Base-by-base conservation (phyloP, 768 basidiomycete species). In the Pholiota conissans region DNA sequence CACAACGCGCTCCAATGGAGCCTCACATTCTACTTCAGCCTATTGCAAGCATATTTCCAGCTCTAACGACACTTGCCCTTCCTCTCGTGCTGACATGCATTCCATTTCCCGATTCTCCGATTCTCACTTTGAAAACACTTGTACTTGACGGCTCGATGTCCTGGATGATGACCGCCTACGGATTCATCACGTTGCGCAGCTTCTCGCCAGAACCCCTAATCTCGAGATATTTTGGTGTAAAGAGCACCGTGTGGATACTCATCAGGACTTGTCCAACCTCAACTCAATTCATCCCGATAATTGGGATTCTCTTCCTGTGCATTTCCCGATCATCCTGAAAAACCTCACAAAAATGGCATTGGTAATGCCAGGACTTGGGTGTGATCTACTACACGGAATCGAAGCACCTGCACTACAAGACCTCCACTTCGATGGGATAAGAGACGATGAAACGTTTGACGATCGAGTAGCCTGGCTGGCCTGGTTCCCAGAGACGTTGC, bases 391-490 rank as follows among this genome's bases (percentile, higher is more conserved):
- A 16, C 40, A 32, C 10, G 27, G 29, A 16, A 54, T 54, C 9
- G 28, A n/a, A 2, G 52, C 52, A 7, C 52, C 52, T 18, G 24
- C 14, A 27, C 29, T 54, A 24, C 52, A 45, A 5, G 52, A 54
- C 37, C 42, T 54, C 6, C 52, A 54, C 40, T 8, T 54, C 13
- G 52, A 54, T 29, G 52, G 39, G 14, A 54, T 28, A 1, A 45
- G 22, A 13, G n/a, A 27, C 16, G 52, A 54, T 18, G 39, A 42
- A 13, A 27, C 14, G 0, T 10, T 9, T 14, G 18, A 4, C n/a
- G 29, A 28, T 18, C 35, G 20, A 9, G 51, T 39, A 4, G 39
- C 24, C 3, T 54, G 52, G 52, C 27, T 37, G 9, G 27, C n/a
- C 18, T 13, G 18, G 18, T 30, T 24, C 39, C 52, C 39, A 3